Evolutionary conservation across 2,329 filamentous ascomycete genomes (phyloP).

Genomic region (Fusarium miscanthi): DNA sequence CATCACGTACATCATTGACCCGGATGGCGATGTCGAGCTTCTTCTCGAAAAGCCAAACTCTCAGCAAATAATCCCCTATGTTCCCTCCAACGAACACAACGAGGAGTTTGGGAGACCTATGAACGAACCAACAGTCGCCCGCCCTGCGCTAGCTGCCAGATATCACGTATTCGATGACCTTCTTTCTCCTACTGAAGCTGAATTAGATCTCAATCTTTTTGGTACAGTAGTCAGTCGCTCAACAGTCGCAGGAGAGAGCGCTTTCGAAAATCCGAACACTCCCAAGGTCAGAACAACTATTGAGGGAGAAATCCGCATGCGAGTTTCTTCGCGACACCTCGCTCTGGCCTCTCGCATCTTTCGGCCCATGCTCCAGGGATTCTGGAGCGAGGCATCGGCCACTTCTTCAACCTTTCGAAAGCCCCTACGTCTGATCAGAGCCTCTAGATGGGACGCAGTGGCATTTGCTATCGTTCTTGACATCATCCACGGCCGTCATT

Average conservation of each 20-base stretch:
- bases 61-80: neutral
- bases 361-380: neutral
- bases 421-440: neutral
- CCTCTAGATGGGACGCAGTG: neutral
- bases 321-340: neutral
- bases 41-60: neutral
- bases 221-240: neutral
- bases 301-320: neutral
- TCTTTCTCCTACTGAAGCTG: neutral
- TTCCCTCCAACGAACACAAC: neutral
- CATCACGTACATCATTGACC: neutral
- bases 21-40: neutral
- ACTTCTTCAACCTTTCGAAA: neutral
- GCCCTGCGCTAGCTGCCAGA: neutral
- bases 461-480: constrained; percentile 5
- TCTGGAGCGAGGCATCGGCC: neutral
- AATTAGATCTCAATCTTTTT: neutral
- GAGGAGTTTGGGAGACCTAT: neutral
- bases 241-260: too few species aligned
- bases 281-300: neutral
- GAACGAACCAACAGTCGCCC: neutral
- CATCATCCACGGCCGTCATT: neutral
- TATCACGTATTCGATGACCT: neutral
- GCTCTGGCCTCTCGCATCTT: neutral
- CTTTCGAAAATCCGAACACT: neutral